These are phyloP conservation scores for Emergomyces orientalis DNA, from an alignment of 2,329 filamentous ascomycete genomes.

Conservation along the genomic window DNA sequence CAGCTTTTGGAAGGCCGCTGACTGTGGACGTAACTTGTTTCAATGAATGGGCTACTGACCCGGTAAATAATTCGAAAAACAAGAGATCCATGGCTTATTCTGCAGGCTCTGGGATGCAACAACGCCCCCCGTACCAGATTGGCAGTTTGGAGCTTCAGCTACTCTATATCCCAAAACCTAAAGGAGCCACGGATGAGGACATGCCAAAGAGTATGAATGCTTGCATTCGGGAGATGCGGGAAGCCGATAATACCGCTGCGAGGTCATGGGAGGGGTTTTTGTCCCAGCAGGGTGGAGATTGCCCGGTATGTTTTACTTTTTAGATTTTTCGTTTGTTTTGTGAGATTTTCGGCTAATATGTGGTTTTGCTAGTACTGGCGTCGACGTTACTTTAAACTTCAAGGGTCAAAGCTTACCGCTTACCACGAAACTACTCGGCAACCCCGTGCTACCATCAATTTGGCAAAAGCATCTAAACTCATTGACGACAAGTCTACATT, in stretches of 20 bases:
- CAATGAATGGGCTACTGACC: constrained; percentile 95
- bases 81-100: constrained; percentile 63
- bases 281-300: constrained; percentile 95
- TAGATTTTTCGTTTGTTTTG: constrained; percentile 15
- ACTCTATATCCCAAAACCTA: constrained; percentile 87
- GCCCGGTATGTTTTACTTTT: constrained; percentile 60
- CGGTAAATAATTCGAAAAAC: constrained; percentile 81
- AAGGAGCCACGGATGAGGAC: constrained; percentile 76
- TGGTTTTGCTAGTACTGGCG: constrained; percentile 71
- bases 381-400: constrained; percentile 90
- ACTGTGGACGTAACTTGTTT: constrained; percentile 87
- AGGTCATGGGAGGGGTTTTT: constrained; percentile 79
- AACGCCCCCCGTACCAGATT: constrained; percentile 85
- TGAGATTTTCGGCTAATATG: constrained; percentile 31
- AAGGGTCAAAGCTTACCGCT: constrained; percentile 82
- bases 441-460: constrained; percentile 91
- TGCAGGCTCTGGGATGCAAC: constrained; percentile 50
- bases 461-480: constrained; percentile 82
- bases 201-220: constrained; percentile 99
- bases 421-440: constrained; percentile 94
- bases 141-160: constrained; percentile 91
- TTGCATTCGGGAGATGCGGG: constrained; percentile 84
- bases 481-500: constrained; percentile 85
- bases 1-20: constrained; percentile 80
- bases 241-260: constrained; percentile 70